phyloP scores from a whole-genome alignment of 2,329 filamentous ascomycete genomes.

The Ophiobolus disseminans region DNA sequence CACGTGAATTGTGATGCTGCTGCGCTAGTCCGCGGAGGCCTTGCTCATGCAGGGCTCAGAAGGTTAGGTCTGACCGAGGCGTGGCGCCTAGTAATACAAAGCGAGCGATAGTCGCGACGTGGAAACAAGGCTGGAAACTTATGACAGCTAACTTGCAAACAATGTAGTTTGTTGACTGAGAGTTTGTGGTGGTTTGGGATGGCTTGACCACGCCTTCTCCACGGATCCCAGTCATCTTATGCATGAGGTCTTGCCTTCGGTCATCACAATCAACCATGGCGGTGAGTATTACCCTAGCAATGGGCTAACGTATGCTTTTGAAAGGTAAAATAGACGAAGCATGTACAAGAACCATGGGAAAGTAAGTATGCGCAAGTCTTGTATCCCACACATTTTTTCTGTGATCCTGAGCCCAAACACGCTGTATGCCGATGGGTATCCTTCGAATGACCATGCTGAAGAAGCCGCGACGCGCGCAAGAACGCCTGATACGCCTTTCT shows the following conservation, averaged over 20 bases:
- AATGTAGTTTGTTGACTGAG: constrained; percentile 19
- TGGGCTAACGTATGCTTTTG: neutral
- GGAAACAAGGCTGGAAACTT: constrained; percentile 1
- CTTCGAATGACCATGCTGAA: constrained; percentile 24
- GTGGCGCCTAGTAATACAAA: constrained; percentile 20
- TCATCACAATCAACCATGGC: constrained; percentile 1
- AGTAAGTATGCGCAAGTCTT: neutral
- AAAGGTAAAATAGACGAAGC: neutral
- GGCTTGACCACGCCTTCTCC: constrained; percentile 1
- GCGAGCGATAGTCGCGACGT: constrained; percentile 2
- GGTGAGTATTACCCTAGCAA: neutral
- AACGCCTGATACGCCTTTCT: constrained; percentile 38
- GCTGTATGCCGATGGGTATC: constrained; percentile 37
- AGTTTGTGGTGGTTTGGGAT: constrained; percentile 9
- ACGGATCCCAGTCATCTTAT: constrained; percentile 1
- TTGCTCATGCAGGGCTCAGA: constrained; percentile 21
- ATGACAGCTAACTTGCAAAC: neutral
- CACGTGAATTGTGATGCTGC: constrained; percentile 23
- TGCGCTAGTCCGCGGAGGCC: constrained; percentile 27
- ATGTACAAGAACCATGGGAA: constrained; percentile 1
- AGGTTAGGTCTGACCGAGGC: constrained; percentile 3
- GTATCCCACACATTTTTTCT: neutral
- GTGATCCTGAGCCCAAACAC: constrained; percentile 13
- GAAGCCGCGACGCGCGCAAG: constrained; percentile 8
- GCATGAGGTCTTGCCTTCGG: neutral